Base-by-base conservation (phyloP, 345 rosid genomes). In the Lepidium didymum region DNA sequence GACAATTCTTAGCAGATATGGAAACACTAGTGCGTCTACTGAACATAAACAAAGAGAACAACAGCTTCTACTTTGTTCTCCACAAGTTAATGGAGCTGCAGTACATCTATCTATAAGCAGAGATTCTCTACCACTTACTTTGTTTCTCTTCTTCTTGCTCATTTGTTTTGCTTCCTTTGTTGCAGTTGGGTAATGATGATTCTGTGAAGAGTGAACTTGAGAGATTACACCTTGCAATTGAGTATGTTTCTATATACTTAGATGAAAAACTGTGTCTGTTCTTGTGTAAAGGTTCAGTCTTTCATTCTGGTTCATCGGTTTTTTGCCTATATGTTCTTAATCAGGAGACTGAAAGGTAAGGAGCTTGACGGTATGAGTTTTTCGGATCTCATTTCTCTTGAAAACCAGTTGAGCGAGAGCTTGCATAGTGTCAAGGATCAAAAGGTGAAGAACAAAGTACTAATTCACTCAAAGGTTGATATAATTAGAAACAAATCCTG, bases 331-430 rank as follows among this genome's bases (percentile, higher is more conserved):
- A 13, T 59, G 62, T 13, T 52, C 5, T 0, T 74, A 42, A 59
- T 2, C 69, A 75, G 78, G 74, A 68, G 78, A 38, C 31, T 75
- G 10, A 75, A 75, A 54, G 78, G 78, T 45, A 75, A 56, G 47
- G 74, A 46, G 66, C 78, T 75, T 46, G 64, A 68, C 0, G 78
- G 78, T 45, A 67, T 75, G 74, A 68, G 74, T 47, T 75, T 75
- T 43, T 7, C 59, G 13, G 78, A 75, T 55, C 74, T 75, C 14
- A 62, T 75, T 8, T 16, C 69, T 62, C 78, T 75, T 33, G 78
- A 75, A 16, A 62, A 15, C 46, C 78, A 75, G 70, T 56, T 75
- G 74, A 75, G 68, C 11, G 78, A 75, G 14, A 68, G 74, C 74
- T 68, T 75, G 56, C 74, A 61, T 10, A 68, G 66, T 15, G 74